Evolutionary conservation across 2,329 filamentous ascomycete genomes (phyloP).

Genomic region (Fusarium longipes): DNA sequence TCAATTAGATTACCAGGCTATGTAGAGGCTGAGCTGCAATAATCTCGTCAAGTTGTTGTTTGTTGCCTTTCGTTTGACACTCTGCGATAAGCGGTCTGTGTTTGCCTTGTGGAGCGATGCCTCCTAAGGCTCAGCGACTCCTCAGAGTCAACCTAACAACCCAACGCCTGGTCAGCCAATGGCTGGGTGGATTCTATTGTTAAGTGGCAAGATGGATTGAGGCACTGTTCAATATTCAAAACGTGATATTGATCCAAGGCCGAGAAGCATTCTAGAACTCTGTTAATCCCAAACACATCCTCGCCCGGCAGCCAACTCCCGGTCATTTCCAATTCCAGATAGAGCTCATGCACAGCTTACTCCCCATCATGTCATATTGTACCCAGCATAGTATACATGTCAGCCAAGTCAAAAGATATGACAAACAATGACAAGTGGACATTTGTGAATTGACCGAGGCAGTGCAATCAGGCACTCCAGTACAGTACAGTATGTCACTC

Average conservation of each 20-base stretch:
- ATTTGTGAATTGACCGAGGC: constrained; percentile 27
- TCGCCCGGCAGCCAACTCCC: constrained; percentile 14
- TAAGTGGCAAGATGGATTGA: constrained; percentile 19
- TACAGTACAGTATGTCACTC: constrained; percentile 30
- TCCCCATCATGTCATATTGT: constrained; percentile 1
- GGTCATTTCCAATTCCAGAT: constrained; percentile 33
- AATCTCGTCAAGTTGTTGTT: not conserved
- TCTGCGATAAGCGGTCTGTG: constrained; percentile 5
- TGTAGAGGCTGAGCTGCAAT: constrained; percentile 23
- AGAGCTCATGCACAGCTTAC: constrained; percentile 9
- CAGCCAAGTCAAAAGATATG: constrained; percentile 26
- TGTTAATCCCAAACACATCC: not conserved
- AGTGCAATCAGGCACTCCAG: constrained; percentile 16
- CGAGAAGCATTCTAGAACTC: constrained; percentile 34
- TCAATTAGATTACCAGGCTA: constrained; percentile 12
- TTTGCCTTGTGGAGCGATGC: constrained; percentile 20
- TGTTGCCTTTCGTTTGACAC: not conserved
- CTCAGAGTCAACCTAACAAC: not conserved
- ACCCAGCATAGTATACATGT: not conserved
- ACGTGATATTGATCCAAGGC: constrained; percentile 1
- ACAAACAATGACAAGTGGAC: constrained; percentile 27
- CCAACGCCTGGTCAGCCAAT: not conserved
- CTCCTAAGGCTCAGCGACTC: constrained; percentile 12
- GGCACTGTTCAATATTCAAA: constrained; percentile 7
- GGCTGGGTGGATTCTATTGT: not conserved